Conservation (phyloP, 2,329 filamentous ascomycete genomes). For the Trichoderma atroviride region DNA sequence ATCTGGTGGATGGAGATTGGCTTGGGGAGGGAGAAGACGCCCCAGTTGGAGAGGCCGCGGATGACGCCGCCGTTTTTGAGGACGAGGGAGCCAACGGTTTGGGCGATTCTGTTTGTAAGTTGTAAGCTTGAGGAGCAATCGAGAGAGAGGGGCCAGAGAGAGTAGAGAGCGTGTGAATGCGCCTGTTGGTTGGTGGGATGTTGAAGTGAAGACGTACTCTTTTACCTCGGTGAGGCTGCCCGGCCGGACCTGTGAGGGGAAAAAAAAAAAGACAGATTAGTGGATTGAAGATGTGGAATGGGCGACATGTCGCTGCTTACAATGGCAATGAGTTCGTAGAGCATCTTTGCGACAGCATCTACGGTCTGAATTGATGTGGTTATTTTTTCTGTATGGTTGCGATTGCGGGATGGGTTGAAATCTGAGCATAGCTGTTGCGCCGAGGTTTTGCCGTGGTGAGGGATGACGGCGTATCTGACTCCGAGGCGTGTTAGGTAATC, state of each 20-base stretch:
- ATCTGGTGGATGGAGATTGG: constrained; percentile 79
- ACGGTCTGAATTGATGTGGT: constrained; percentile 17
- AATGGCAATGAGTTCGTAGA: constrained; percentile 97
- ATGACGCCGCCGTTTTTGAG: constrained; percentile 85
- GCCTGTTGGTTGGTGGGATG: neutral
- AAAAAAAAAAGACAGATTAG: constrained; percentile 28
- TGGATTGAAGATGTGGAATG: neutral
- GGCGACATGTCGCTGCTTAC: constrained; percentile 55
- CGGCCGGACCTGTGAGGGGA: constrained; percentile 73
- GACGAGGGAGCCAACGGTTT: constrained; percentile 79
- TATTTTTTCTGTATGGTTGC: constrained; percentile 11
- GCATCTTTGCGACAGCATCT: constrained; percentile 62
- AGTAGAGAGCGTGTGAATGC: neutral
- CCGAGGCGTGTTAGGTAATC: constrained; percentile 8
- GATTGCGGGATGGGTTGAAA: constrained; percentile 32
- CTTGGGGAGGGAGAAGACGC: constrained; percentile 82
- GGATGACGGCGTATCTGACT: neutral
- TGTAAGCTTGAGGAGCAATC: too few species aligned
- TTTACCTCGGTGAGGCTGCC: constrained; percentile 89
- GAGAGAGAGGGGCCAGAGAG: too few species aligned
- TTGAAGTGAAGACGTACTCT: constrained; percentile 66
- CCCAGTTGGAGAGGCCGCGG: constrained; percentile 94
- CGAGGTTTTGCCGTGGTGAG: constrained; percentile 40
- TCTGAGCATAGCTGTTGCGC: constrained; percentile 25
- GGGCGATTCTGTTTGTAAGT: constrained; percentile 69